Base-by-base conservation (phyloP, 1,284 basidiomycete genomes). In the Rhodofomes roseus region DNA sequence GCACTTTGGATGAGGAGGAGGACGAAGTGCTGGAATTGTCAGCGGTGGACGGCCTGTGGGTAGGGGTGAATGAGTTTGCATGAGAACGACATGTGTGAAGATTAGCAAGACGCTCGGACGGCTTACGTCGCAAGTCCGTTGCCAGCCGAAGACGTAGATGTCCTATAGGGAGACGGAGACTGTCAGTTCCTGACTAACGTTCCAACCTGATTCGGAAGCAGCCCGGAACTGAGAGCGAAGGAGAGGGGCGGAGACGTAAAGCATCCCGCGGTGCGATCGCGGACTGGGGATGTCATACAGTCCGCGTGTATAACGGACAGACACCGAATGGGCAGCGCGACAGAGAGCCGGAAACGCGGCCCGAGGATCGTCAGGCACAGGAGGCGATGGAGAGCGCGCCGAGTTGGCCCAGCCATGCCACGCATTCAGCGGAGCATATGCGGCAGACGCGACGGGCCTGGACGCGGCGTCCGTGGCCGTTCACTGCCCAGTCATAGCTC, bases 1-100 rank as follows among this genome's bases (percentile, higher is more conserved):
- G 56, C 9, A 54, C n/a, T 22, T 60, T 62, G 11, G 58, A 37
- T 23, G 63, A 43, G 2, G 56, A 44, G 0, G 63, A 48, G 11
- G 59, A 41, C n/a, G 60, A 36, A n/a, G 54, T 27, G 57, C 37
- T 20, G n/a, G 48, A 11, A 46, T 37, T n/a, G 12, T 40, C 3
- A 1, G 58, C 22, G 8, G 22, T 25, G 7, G 51, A 39, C 27
- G 46, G 51, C 23, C 31, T 46, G 48, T n/a, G 44, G 27, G 12
- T 4, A 34, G 8, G 29, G 36, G 12, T 46, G 16, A 34, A 50
- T 39, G 16, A 56, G 43, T 16, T 14, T 14, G 16, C 27, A 12
- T 41, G 27, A 41, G 41, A 27, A 25, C 16, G 20, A 18, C 39
- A 5, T 8, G 16, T 14, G 27, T 31, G 40, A 11, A 29, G 43